These are phyloP conservation scores for Cucumis variabilis DNA, from an alignment of 331 rosid genomes.

Conservation along the genomic window DNA sequence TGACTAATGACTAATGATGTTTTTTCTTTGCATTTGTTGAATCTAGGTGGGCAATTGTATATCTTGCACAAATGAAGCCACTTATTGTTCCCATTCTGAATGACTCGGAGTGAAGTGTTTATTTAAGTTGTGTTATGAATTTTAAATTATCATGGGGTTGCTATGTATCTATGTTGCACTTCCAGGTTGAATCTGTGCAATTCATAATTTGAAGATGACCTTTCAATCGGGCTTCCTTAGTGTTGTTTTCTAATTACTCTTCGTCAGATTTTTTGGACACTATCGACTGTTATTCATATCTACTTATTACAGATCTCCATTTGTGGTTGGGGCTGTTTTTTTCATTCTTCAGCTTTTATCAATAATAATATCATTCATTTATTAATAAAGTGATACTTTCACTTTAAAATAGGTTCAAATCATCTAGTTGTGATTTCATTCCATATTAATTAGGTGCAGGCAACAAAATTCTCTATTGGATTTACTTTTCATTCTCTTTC, in stretches of 20 bases:
- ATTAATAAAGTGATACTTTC: not conserved
- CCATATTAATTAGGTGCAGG: not conserved
- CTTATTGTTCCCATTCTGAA: slow-evolving; percentile 86
- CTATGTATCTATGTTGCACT: slow-evolving; percentile 22
- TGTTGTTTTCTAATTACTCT: slow-evolving; percentile 1
- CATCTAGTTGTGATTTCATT: not conserved
- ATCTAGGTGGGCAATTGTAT: slow-evolving; percentile 93
- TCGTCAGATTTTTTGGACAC: not conserved
- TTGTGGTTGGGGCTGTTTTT: not conserved
- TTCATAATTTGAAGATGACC: slow-evolving; percentile 24
- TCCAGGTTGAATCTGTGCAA: slow-evolving; percentile 18
- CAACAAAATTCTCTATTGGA: not conserved
- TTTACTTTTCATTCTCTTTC: not conserved
- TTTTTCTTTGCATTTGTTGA: not conserved
- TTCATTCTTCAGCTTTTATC: not conserved
- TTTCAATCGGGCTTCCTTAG: not conserved
- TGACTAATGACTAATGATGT: not conserved
- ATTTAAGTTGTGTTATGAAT: slow-evolving; percentile 4
- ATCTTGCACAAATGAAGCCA: slow-evolving; percentile 93
- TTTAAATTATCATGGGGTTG: slow-evolving; percentile 17
- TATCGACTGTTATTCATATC: not conserved
- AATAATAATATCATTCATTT: not conserved
- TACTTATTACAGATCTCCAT: not conserved
- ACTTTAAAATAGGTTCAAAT: not conserved
- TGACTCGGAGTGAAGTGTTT: slow-evolving; percentile 60